Conservation (phyloP, 2,329 filamentous ascomycete species). For the Myriosclerotinia curreyana region DNA sequence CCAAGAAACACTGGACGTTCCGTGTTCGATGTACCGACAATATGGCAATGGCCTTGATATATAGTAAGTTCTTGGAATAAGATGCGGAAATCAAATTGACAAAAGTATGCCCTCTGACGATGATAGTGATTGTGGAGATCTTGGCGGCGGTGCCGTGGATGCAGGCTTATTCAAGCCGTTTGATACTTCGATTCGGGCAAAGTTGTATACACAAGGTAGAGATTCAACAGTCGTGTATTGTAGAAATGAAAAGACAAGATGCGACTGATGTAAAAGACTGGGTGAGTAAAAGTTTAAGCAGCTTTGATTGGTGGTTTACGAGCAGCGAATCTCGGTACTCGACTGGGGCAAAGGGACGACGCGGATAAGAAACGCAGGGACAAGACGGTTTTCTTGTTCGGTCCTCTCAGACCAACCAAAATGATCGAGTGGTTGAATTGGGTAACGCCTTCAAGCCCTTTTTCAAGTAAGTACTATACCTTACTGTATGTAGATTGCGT, state of each 20-base stretch:
- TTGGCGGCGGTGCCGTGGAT: slow-evolving; percentile 4
- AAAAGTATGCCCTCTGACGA: neutral
- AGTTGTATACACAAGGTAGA: slow-evolving; percentile 10
- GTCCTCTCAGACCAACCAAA: slow-evolving; percentile 13
- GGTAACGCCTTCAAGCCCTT: slow-evolving; percentile 1
- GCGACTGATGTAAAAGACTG: slow-evolving; percentile 18
- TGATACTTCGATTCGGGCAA: slow-evolving; percentile 7
- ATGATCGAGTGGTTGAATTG: slow-evolving; percentile 14
- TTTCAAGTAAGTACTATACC: slow-evolving; percentile 19
- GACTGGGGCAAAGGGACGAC: slow-evolving; percentile 10
- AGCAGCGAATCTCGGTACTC: slow-evolving; percentile 20
- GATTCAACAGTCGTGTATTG: slow-evolving; percentile 18
- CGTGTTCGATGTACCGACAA: neutral
- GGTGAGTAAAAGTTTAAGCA: slow-evolving; percentile 16
- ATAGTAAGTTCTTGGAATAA: slow-evolving; percentile 8
- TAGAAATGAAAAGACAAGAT: slow-evolving; percentile 7
- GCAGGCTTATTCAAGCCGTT: neutral
- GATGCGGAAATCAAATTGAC: neutral
- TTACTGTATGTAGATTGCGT: slow-evolving; percentile 17
- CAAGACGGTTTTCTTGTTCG: slow-evolving; percentile 1
- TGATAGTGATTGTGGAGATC: neutral
- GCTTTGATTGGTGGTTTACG: slow-evolving; percentile 16
- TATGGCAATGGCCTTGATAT: slow-evolving; percentile 6
- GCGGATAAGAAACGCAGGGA: slow-evolving; percentile 21
- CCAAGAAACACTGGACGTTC: neutral